Evolutionary conservation across 1,284 basidiomycete species (phyloP).

Genomic region (Microbotryum scabiosae): DNA sequence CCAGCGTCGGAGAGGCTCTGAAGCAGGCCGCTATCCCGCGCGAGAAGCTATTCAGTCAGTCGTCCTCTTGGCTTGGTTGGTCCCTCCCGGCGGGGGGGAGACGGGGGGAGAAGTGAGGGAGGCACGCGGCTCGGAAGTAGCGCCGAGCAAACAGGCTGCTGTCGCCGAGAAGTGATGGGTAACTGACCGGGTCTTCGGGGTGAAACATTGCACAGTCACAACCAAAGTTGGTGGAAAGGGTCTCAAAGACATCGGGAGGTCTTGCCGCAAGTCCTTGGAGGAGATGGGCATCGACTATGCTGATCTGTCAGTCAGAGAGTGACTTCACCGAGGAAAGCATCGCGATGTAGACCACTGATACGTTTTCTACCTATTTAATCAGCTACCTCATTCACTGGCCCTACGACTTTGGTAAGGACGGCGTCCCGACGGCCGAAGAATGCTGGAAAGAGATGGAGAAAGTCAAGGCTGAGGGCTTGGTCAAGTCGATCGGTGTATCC

Average conservation of each 20-base stretch:
- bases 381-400: conserved; percentile 58
- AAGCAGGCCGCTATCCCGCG: conserved; percentile 50
- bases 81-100: too few relatives aligned
- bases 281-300: conserved; percentile 59
- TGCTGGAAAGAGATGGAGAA: conserved; percentile 65
- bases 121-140: too few relatives aligned
- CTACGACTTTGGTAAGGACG: conserved; percentile 43
- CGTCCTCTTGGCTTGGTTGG: not conserved
- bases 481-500: conserved; percentile 73
- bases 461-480: conserved; percentile 16
- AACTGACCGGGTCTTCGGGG: too few relatives aligned
- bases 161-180: too few relatives aligned
- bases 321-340: too few relatives aligned
- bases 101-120: too few relatives aligned
- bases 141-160: too few relatives aligned
- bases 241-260: conserved; percentile 14
- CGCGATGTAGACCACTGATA: too few relatives aligned
- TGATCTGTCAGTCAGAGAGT: conserved; percentile 44
- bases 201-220: conserved; percentile 12
- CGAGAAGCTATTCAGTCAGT: conserved; percentile 51
- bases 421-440: conserved; percentile 26
- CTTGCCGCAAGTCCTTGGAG: conserved; percentile 6
- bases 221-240: conserved; percentile 20
- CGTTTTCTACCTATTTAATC: too few relatives aligned
- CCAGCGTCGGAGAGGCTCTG: conserved; percentile 47